Evolutionary conservation across 306 rosid genomes (phyloP), one percentile per base, ranked within the genome.

Genomic region (Geum urbanum): DNA sequence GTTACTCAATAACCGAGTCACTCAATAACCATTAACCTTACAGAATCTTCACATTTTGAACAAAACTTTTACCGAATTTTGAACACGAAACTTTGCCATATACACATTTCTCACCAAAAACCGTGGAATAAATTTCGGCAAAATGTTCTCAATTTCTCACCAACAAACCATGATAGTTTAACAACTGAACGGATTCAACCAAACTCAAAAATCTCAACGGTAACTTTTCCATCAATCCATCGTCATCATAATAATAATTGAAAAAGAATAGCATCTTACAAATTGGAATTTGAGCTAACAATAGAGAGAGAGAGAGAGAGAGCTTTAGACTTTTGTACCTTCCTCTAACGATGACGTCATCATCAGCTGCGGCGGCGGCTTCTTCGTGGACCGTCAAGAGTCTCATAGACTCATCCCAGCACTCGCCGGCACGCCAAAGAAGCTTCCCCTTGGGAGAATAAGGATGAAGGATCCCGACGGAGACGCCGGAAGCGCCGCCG

Each of bases 391-490:
- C 61, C 66, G 59, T 78, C 82, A 92, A 78, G 74, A 90, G 96
- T 82, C 84, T 86, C 60, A 88, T 32, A 77, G 90, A 78, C 73
- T 92, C 98, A 35, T 74, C 76, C 98, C 98, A 92, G 86, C 94
- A 92, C 75, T 82, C 94, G 19, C 87, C 94, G 64, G 90, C 97
- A 76, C 82, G 81, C 91, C 92, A 88, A 19, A 92, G 87, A 70
- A 79, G 88, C 83, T 85, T 92, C 45, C 78, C 96, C 88, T 92
- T 90, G 7, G 98, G 97, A 52, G 97, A 90, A 81, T 92, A 92
- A 75, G 98, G 98, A 63, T 92, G 98, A 67, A 92, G 87, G 43
- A 92, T 92, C 47, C 98, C 98, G 40, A 97, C 94, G 63, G 98
- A 82, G 50, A 92, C 74, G 53, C 97, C 98, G 63, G 94, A 92